phyloP scores from a whole-genome alignment of 345 rosid genomes.

The Anacardium occidentale region DNA sequence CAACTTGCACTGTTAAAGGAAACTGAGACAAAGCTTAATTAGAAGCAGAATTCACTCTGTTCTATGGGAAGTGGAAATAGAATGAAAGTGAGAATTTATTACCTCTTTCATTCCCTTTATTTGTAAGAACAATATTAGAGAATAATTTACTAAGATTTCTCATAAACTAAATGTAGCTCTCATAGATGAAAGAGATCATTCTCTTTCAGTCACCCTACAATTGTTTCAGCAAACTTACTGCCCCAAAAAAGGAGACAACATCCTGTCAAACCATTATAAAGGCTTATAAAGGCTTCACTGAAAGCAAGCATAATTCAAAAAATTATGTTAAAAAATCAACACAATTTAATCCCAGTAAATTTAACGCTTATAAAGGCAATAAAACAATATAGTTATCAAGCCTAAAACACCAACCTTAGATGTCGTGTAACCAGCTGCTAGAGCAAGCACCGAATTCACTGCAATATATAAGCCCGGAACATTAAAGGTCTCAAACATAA shows the following conservation, averaged over 20 bases:
- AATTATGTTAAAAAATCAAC: too few relatives aligned
- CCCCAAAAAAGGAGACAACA: neutral
- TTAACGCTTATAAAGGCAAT: neutral
- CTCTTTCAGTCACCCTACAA: too few relatives aligned
- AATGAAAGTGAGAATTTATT: neutral
- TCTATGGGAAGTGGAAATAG: neutral
- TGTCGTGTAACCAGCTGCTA: constrained; percentile 95
- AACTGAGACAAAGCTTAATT: neutral
- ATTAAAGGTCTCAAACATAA: constrained; percentile 93
- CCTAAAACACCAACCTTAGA: constrained; percentile 62
- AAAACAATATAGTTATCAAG: constrained; percentile 6
- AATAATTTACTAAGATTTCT: neutral
- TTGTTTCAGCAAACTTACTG: neutral
- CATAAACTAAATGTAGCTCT: neutral
- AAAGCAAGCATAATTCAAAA: neutral
- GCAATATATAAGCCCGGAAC: constrained; percentile 94
- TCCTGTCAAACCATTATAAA: constrained; percentile 9
- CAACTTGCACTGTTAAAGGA: neutral
- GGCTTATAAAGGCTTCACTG: neutral
- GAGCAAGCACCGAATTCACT: constrained; percentile 97
- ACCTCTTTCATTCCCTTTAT: too few relatives aligned
- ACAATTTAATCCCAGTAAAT: neutral
- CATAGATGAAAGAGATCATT: too few relatives aligned
- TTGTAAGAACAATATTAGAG: neutral
- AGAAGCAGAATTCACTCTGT: neutral